Percentiles rank a stretch among this genome's conserved stretches.
Conservation (phyloP, 176 grass and related monocot genomes). For the Phoenix dactylifera region DNA sequence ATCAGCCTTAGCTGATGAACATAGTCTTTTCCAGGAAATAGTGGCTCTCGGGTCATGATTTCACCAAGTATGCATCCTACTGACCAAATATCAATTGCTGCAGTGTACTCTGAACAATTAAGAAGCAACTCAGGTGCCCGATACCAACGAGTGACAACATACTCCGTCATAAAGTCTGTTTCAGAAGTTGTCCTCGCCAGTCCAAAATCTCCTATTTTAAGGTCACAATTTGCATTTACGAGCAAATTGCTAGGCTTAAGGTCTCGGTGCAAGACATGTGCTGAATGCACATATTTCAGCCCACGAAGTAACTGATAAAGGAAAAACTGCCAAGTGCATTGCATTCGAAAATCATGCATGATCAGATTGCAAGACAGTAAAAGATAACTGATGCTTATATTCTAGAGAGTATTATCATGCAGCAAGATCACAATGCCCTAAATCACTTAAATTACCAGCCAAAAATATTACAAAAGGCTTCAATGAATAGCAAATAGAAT, state of each 20-base stretch:
- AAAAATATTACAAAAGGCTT: no score
- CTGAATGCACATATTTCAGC: slow-evolving; percentile 92
- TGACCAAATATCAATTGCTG: slow-evolving; percentile 95
- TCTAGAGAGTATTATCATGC: no score
- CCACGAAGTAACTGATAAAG: slow-evolving; percentile 89
- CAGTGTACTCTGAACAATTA: slow-evolving; percentile 96
- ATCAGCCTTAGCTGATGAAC: slow-evolving; percentile 90
- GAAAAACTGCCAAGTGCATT: slow-evolving; percentile 50
- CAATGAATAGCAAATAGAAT: no score
- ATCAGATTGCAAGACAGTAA: no score
- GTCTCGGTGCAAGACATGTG: slow-evolving; percentile 90
- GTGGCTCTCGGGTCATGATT: slow-evolving; percentile 72
- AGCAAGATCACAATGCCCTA: no score
- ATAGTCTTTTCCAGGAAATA: slow-evolving; percentile 97
- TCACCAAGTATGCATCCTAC: slow-evolving; percentile 94
- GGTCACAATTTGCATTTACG: slow-evolving; percentile 83
- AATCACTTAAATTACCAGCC: no score
- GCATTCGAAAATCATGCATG: no score
- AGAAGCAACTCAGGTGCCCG: slow-evolving; percentile 88
- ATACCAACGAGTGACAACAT: slow-evolving; percentile 94
- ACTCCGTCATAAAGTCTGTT: slow-evolving; percentile 98
- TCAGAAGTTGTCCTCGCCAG: slow-evolving; percentile 90
- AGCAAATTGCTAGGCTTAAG: slow-evolving; percentile 87
- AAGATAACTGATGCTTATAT: no score
- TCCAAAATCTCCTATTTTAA: slow-evolving; percentile 95